phyloP scores from a whole-genome alignment of 495 filamentous ascomycete genomes.

The Penicillium waksmanii region DNA sequence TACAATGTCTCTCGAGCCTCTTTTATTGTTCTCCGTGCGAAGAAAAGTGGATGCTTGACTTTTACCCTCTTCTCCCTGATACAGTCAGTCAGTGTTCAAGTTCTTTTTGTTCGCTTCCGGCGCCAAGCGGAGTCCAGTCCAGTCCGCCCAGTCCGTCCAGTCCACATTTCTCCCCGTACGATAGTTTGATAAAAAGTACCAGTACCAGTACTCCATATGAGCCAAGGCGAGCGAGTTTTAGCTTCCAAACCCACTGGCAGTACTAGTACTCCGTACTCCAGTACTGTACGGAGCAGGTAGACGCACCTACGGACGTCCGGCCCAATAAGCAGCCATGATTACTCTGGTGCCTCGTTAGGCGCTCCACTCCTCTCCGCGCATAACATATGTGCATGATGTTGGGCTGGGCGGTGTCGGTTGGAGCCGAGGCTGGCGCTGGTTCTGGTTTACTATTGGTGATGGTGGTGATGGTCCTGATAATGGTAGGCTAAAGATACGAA shows the following conservation, averaged over 20 bases:
- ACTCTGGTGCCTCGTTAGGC: constrained; percentile 13
- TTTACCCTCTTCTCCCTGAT: neutral
- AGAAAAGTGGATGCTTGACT: constrained; percentile 14
- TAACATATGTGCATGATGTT: neutral
- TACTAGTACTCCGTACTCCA: neutral
- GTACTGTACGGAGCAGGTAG: too few relatives aligned
- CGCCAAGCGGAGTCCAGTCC: constrained; percentile 24
- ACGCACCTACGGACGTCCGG: constrained; percentile 28
- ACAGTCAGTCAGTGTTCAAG: neutral
- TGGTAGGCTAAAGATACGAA: too few relatives aligned
- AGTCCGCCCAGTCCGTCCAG: constrained; percentile 16
- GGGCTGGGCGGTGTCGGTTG: neutral
- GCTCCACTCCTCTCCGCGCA: constrained; percentile 14
- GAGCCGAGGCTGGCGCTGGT: constrained; percentile 3
- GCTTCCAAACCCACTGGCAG: neutral
- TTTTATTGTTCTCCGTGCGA: too few relatives aligned
- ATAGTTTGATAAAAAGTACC: neutral
- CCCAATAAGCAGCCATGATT: constrained; percentile 18
- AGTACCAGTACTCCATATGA: too few relatives aligned
- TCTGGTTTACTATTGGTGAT: neutral
- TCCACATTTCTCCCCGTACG: neutral
- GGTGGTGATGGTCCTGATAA: neutral
- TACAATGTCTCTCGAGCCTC: neutral
- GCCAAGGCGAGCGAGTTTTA: neutral
- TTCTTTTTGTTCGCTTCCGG: constrained; percentile 11